Evolutionary conservation across 2,329 filamentous ascomycete species (phyloP), one percentile per base, ranked within the genome.

Genomic region (Epichloe bromicola): DNA sequence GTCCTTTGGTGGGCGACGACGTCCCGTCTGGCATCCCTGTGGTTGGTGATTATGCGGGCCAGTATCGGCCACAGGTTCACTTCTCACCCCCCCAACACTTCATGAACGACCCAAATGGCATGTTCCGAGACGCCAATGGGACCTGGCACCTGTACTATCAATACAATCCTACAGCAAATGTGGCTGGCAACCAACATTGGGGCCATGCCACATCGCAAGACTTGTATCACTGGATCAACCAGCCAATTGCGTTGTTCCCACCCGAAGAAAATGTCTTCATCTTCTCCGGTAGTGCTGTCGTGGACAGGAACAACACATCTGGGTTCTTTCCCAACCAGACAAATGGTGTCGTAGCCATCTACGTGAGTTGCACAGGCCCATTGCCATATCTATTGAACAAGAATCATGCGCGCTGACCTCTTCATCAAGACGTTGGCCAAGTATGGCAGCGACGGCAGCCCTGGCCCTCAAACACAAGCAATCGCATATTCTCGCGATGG

Each of bases 81-180:
- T 54, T 39, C 36, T 51, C 52, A 15, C 38, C 49, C 33, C 49
- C 52, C 2, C 30, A 39, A 10, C n/a, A 45, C 33, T 54, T 54
- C 46, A 49, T 51, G 46, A 54, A 54, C 40, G 52, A 54, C 19
- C 52, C 52, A 15, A 51, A 52, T 38, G 52, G 52, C 40, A 17
- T 51, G 46, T 80, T 82, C 54, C 61, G 73, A 5, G 78, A 82
- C 54, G 68, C 64, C 2, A 69, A 79, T 50, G 79, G 78, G 4
- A 68, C 70, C 0, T 85, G 76, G 63, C 82, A 85, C 59, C 56
- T 83, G 2, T 85, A 85, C 63, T 85, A 85, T 57, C 81, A 85
- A 60, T 80, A 73, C 68, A 65, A 65, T 30, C 64, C 63, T 2
- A 61, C 56, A 0, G 71, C 60, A 2, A 63, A 66, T 7, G 69